Evolutionary conservation across 768 basidiomycete species (phyloP), one percentile per base, ranked within the genome.

Genomic region (Mrakia blollopis): DNA sequence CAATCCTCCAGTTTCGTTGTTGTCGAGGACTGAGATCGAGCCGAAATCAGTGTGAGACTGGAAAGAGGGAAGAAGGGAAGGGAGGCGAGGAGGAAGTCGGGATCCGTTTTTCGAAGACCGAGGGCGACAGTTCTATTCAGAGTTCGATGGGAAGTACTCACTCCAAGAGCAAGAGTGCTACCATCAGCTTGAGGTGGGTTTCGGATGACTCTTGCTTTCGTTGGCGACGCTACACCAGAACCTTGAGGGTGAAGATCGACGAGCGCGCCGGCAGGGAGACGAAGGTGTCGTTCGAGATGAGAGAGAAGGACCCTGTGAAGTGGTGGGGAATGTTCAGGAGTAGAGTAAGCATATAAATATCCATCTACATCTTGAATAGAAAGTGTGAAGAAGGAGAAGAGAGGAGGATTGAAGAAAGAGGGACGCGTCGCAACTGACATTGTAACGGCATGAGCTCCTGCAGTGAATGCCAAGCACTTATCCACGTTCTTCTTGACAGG

Each of bases 11-110:
- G 78, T 78, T 35, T 72, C n/a, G 65, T 74, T 78, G 69, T 78
- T 78, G 57, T 74, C 68, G 30, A 78, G 52, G 41, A 78, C 32
- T 1, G 77, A 74, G 52, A 78, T 74, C 1, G 73, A 39, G 10
- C 77, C 77, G 54, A 78, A 78, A 32, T 78, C 77, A 25, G 77
- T 74, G n/a, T 78, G 77, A 44, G 61, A 68, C 73, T 74, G 14
- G 52, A n/a, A 9, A 23, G 16, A 47, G 32, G 35, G 3, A n/a
- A 21, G 52, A 60, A 37, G 47, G 35, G 25, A 18, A 16, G 25
- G 16, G 39, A 41, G 25, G 35, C 6, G 14, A 1, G 2, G 2
- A 30, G n/a, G n/a, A n/a, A n/a, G n/a, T n/a, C 44, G 50, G 1
- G 23, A 16, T 21, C 67, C 4, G 32, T 3, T 16, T 16, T 39